Evolutionary conservation across 1,284 basidiomycete genomes (phyloP).

Genomic region (Volvariella volvacea): DNA sequence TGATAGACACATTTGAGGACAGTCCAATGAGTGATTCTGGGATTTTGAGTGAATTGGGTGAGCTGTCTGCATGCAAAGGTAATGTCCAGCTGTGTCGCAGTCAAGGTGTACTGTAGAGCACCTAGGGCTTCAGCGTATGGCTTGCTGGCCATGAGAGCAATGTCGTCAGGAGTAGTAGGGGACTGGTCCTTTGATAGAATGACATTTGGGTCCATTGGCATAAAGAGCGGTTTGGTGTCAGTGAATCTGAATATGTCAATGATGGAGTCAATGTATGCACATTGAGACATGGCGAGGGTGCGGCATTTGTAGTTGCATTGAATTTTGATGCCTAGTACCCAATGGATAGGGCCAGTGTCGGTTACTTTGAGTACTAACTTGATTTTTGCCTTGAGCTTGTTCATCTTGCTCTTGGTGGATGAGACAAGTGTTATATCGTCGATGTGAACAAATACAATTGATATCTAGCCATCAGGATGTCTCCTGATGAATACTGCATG

Average conservation of each 20-base stretch:
- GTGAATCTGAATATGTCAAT: constrained; percentile 13
- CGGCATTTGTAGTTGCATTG: constrained; percentile 7
- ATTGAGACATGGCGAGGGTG: constrained; percentile 17
- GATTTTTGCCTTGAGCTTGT: constrained; percentile 14
- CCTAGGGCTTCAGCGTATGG: not conserved
- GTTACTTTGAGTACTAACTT: constrained; percentile 11
- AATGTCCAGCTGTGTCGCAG: not conserved
- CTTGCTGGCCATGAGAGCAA: not conserved
- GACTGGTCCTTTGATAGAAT: not conserved
- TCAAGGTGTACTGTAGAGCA: not conserved
- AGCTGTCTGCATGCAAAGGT: not conserved
- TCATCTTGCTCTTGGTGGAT: constrained; percentile 2
- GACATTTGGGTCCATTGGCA: constrained; percentile 15
- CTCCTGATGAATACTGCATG: constrained; percentile 8
- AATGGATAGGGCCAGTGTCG: constrained; percentile 16
- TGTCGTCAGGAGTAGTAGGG: not conserved
- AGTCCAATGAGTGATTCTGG: not conserved
- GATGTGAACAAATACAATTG: constrained; percentile 12
- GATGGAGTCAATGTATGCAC: constrained; percentile 19
- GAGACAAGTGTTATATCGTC: constrained; percentile 14
- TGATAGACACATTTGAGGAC: not conserved
- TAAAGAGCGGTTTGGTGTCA: constrained; percentile 14
- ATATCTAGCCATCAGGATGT: not conserved
- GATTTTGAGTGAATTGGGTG: not conserved
- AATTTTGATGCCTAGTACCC: constrained; percentile 22